These are phyloP conservation scores for Hansenula sp. DNA, from an alignment of 1,139 yeast genomes.

Conservation along the genomic window DNA sequence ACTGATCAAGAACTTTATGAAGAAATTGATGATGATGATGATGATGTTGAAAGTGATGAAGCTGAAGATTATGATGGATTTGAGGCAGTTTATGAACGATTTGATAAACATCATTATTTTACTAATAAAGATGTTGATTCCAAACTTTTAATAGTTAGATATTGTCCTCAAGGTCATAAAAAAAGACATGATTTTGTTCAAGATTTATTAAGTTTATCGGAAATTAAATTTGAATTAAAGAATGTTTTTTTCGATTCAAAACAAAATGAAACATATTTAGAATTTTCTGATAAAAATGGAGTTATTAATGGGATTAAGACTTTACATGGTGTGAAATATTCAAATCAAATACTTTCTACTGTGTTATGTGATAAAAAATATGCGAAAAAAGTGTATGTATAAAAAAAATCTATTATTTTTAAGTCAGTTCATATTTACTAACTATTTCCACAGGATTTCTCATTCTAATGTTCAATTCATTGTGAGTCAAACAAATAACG, in stretches of 20 bases:
- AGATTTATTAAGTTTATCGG: not conserved
- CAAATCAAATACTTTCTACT: not conserved
- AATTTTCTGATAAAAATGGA: not conserved
- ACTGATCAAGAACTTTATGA: not conserved
- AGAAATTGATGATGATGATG: not conserved
- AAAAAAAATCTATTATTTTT: too few relatives aligned
- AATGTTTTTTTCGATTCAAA: not conserved
- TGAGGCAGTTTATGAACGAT: not conserved
- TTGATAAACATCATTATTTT: not conserved
- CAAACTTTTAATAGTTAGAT: not conserved
- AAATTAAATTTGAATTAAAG: not conserved
- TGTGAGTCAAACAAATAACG: too few relatives aligned
- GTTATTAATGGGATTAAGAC: not conserved
- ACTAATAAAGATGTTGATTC: not conserved
- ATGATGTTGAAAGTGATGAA: not conserved
- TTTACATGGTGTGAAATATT: conserved; percentile 1
- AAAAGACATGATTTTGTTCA: not conserved
- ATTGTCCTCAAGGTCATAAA: not conserved
- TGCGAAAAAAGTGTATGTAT: not conserved
- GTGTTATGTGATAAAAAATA: not conserved
- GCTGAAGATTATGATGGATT: not conserved
- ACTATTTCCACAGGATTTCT: not conserved
- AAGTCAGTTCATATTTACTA: too few relatives aligned
- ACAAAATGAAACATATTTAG: not conserved
- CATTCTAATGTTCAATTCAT: not conserved